phyloP scores from a whole-genome alignment of 495 filamentous ascomycete genomes.

The Penicillium manginii region DNA sequence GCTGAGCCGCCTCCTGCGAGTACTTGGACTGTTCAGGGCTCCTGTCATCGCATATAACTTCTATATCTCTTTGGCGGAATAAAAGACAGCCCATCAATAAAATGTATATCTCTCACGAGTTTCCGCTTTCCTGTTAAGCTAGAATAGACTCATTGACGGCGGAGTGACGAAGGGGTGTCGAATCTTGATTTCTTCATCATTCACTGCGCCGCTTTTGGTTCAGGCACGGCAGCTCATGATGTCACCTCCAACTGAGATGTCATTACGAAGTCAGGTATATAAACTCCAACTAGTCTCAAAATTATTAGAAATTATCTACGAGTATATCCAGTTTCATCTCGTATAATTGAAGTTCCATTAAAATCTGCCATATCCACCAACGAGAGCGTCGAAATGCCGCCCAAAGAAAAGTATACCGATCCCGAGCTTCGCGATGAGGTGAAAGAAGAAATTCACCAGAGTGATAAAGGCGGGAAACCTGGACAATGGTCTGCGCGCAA shows the following conservation, averaged over 20 bases:
- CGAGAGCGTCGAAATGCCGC: conserved; percentile 38
- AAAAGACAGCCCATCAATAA: too few species aligned
- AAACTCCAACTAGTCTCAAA: neutral
- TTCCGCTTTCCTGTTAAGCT: neutral
- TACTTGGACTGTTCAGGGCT: too few species aligned
- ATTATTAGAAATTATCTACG: too few species aligned
- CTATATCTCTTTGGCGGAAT: too few species aligned
- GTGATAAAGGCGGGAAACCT: conserved; percentile 52
- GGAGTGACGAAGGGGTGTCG: neutral
- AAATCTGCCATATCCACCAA: neutral
- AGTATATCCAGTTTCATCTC: too few species aligned
- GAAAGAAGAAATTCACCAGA: conserved; percentile 49
- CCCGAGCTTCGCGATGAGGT: conserved; percentile 51
- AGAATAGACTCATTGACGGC: neutral
- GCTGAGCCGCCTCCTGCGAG: too few species aligned
- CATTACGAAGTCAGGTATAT: neutral
- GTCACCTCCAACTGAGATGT: conserved; percentile 1
- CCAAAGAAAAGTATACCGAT: conserved; percentile 53
- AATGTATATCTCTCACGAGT: too few species aligned
- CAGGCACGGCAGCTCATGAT: neutral
- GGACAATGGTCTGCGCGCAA: conserved; percentile 57
- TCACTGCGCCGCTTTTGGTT: too few species aligned
- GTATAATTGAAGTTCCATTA: too few species aligned
- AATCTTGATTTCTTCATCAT: conserved; percentile 1
- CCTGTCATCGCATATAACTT: too few species aligned